phyloP scores from a whole-genome alignment of 2,329 filamentous ascomycete species.

The Bipolaris gigantea region DNA sequence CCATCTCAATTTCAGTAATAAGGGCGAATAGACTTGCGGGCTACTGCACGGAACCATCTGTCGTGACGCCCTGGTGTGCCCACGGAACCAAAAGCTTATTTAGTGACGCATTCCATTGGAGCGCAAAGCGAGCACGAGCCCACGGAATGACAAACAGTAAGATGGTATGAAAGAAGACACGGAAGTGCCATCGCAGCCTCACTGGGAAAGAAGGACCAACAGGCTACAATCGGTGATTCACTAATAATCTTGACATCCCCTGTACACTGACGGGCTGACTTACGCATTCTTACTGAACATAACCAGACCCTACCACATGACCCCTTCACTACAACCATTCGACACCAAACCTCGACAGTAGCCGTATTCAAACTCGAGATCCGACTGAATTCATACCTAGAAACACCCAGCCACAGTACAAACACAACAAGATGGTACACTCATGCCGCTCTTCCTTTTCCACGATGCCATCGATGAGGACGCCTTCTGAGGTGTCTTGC shows the following conservation, averaged over 20 bases:
- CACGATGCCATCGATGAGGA: conserved; percentile 3
- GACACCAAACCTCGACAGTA: background rate
- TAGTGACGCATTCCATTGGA: background rate
- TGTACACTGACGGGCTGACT: background rate
- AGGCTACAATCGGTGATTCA: background rate
- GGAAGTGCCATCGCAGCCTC: background rate
- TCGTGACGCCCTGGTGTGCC: too few species aligned
- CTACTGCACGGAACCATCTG: too few species aligned
- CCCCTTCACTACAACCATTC: background rate
- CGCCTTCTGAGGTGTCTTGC: background rate
- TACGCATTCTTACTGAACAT: background rate
- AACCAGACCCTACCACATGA: background rate
- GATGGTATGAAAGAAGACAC: background rate
- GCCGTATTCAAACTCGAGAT: background rate
- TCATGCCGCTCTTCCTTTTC: conserved; percentile 5
- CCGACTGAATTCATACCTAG: background rate
- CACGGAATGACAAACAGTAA: background rate
- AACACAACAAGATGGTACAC: background rate
- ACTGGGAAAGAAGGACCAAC: background rate
- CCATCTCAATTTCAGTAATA: too few species aligned
- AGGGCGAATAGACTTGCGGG: too few species aligned
- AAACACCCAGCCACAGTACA: too few species aligned
- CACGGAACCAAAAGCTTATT: background rate
- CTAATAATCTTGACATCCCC: background rate
- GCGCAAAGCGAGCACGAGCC: background rate